Percentiles rank a stretch among this genome's conserved stretches.
phyloP scores from a whole-genome alignment of 2,329 filamentous ascomycete genomes.

The Fusarium paranaense region DNA sequence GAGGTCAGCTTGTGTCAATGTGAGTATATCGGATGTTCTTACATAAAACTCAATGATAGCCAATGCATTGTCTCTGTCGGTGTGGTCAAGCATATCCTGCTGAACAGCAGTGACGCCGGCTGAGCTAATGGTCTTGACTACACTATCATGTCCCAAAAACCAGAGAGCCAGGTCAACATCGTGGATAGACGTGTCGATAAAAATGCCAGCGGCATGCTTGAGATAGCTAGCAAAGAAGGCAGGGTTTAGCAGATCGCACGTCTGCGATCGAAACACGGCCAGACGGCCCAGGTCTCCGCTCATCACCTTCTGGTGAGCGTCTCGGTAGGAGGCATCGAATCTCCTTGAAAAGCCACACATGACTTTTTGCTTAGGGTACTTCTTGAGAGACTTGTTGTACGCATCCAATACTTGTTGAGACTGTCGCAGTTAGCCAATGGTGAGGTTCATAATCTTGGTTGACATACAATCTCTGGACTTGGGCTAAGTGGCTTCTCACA shows the following conservation, averaged over 20 bases:
- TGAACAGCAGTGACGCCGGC: background rate
- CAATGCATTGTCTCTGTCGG: background rate
- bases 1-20: background rate
- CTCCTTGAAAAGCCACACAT: background rate
- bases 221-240: background rate
- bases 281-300: background rate
- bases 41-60: background rate
- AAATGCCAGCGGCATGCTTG: background rate
- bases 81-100: background rate
- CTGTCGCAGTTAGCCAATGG: background rate
- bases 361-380: background rate
- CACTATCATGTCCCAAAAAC: background rate
- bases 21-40: background rate
- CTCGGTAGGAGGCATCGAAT: conserved; percentile 1
- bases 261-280: background rate
- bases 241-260: background rate
- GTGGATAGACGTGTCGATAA: background rate
- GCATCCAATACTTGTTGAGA: background rate
- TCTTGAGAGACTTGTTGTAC: background rate
- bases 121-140: background rate
- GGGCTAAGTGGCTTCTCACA: background rate
- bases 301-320: background rate
- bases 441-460: background rate
- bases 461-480: background rate
- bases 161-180: background rate